Conservation (phyloP, 2,329 filamentous ascomycete genomes). For the Fusarium sp. region DNA sequence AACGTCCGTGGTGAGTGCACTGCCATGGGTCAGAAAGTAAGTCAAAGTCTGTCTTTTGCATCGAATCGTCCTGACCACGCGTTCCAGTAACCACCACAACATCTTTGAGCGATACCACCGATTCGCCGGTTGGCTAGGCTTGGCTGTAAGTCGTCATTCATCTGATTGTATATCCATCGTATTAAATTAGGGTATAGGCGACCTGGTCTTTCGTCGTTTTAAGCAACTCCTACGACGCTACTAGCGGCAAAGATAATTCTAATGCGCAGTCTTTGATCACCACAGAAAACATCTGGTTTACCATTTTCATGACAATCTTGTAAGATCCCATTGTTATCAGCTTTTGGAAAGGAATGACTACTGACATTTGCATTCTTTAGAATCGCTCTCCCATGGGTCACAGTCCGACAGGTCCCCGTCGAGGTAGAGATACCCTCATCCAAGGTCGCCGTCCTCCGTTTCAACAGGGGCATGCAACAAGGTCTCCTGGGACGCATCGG, state of each 20-base stretch:
- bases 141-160: not conserved
- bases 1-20: not conserved
- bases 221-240: not conserved
- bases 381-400: not conserved
- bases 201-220: not conserved
- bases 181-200: not conserved
- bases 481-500: not conserved
- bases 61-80: accelerated
- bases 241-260: not conserved
- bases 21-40: constrained; percentile 3
- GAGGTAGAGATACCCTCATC: not conserved
- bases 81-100: not conserved
- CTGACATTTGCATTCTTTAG: accelerated
- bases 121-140: not conserved
- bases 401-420: not conserved
- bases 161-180: too few species aligned
- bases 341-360: accelerated
- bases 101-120: not conserved
- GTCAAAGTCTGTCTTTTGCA: accelerated
- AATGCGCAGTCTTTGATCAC: accelerated
- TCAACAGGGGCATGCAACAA: not conserved
- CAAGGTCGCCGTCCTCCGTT: not conserved
- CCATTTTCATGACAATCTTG: not conserved
- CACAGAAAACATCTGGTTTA: not conserved
- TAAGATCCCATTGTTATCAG: accelerated